phyloP scores from a whole-genome alignment of 2,329 filamentous ascomycete species.

The Apiospora malaysiana region DNA sequence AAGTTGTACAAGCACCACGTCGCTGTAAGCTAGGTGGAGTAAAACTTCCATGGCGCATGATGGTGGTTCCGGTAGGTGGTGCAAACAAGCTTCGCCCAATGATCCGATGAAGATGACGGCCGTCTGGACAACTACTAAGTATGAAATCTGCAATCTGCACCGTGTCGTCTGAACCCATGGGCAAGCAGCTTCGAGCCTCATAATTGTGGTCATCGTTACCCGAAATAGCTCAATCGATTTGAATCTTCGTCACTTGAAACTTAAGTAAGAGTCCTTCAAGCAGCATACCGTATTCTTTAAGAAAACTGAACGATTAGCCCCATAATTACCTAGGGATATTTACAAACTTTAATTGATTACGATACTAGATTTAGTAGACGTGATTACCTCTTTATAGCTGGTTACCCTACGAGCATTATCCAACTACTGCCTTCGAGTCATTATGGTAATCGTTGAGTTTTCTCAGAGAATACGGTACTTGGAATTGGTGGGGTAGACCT shows the following conservation, averaged over 20 bases:
- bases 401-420: too few relatives aligned
- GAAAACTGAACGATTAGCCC: too few relatives aligned
- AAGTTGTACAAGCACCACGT: not conserved
- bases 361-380: too few relatives aligned
- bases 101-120: not conserved
- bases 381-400: too few relatives aligned
- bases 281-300: too few relatives aligned
- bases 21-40: constrained; percentile 1
- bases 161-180: not conserved
- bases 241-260: not conserved
- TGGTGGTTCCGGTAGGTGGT: not conserved
- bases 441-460: not conserved
- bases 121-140: not conserved
- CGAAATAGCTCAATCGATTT: not conserved
- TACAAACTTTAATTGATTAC: too few relatives aligned
- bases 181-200: not conserved
- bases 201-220: not conserved
- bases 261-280: too few relatives aligned
- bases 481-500: not conserved
- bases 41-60: not conserved
- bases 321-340: too few relatives aligned
- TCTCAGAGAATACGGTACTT: not conserved
- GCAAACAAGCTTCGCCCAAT: constrained; percentile 14
- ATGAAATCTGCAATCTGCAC: too few relatives aligned
- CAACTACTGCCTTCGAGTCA: too few relatives aligned